These are phyloP conservation scores for Trichosanthes cucumerina DNA, from an alignment of 306 rosid species.

Conservation along the genomic window DNA sequence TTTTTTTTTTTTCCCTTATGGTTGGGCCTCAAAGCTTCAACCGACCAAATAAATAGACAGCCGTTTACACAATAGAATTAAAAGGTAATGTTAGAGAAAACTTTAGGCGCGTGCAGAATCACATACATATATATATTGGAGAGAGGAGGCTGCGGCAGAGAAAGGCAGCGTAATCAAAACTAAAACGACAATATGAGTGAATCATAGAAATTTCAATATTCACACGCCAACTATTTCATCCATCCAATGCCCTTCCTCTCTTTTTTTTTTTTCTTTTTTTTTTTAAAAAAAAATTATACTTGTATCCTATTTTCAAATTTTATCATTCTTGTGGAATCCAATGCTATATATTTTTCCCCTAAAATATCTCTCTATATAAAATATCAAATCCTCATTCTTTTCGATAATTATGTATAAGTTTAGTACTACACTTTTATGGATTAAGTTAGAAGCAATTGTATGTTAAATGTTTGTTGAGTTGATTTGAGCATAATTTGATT, in stretches of 20 bases:
- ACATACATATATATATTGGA: background rate
- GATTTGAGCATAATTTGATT: no score
- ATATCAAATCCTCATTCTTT: background rate
- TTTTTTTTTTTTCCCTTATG: background rate
- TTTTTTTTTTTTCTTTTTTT: no score
- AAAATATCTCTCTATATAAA: no score
- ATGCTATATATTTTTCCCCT: background rate
- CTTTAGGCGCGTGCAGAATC: conserved; percentile 6
- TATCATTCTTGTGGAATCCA: background rate
- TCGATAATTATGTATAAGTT: no score
- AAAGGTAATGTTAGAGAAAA: background rate
- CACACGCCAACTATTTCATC: no score
- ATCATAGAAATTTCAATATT: background rate
- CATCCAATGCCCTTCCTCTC: no score
- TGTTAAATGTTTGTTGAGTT: no score
- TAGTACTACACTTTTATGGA: no score
- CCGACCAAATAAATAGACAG: background rate
- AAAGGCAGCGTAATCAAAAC: background rate
- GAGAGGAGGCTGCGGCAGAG: background rate
- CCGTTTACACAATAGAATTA: no score
- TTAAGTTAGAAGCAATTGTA: no score
- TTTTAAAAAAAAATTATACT: no score
- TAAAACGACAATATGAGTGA: background rate
- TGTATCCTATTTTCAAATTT: background rate
- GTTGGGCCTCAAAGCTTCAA: background rate